Evolutionary conservation across 169 alveolate species (phyloP).

Genomic region (Amoebophrya sp.): DNA sequence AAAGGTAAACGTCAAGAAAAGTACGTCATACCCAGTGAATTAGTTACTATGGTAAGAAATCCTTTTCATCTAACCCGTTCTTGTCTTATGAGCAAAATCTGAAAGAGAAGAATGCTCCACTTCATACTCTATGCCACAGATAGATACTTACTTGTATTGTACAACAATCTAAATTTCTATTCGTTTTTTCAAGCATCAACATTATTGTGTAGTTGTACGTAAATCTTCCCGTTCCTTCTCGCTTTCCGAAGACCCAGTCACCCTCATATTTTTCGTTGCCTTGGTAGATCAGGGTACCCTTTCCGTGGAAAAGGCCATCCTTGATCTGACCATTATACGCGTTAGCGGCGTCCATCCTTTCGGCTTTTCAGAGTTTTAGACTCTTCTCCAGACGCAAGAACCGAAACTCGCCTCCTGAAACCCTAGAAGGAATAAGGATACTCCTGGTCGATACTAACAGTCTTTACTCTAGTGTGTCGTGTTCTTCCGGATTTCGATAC

Average conservation of each 20-base stretch:
- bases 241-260: conserved; percentile 83
- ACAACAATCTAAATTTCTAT: not conserved
- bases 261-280: conserved; percentile 90
- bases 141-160: not conserved
- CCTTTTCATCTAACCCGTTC: not conserved
- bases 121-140: not conserved
- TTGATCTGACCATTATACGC: conserved; percentile 82
- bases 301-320: conserved; percentile 85
- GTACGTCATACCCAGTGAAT: too few species aligned
- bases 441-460: too few species aligned
- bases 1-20: too few species aligned
- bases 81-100: not conserved
- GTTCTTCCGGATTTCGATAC: too few species aligned
- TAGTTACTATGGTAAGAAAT: too few species aligned
- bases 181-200: too few species aligned
- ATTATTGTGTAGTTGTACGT: conserved; percentile 42
- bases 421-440: too few species aligned
- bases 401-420: too few species aligned
- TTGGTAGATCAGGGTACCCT: conserved; percentile 71
- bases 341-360: conserved; percentile 57
- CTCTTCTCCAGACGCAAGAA: too few species aligned
- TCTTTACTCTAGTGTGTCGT: too few species aligned
- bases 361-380: too few species aligned
- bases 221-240: conserved; percentile 86
- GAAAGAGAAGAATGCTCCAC: not conserved